These are phyloP conservation scores for Annulohypoxylon moriforme DNA, from an alignment of 495 filamentous ascomycete genomes.

Conservation along the genomic window DNA sequence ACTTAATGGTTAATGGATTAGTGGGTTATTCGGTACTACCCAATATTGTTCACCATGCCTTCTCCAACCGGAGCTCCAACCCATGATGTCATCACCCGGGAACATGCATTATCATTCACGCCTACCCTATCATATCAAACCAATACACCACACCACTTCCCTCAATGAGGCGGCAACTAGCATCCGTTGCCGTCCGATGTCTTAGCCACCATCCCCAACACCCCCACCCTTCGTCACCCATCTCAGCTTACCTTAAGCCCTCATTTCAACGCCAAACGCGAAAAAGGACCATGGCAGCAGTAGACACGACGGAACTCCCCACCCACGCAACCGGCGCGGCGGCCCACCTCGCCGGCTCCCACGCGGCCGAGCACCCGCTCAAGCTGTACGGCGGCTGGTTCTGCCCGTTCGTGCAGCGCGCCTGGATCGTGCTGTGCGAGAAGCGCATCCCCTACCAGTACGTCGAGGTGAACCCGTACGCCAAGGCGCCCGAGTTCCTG, in stretches of 20 bases:
- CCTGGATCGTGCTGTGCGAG: constrained; percentile 75
- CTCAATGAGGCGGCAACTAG: background rate
- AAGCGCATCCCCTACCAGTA: constrained; percentile 79
- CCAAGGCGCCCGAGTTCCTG: constrained; percentile 71
- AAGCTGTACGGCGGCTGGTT: constrained; percentile 64
- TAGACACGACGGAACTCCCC: constrained; percentile 49
- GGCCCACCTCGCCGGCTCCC: constrained; percentile 48
- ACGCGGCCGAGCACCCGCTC: constrained; percentile 52
- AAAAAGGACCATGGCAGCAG: constrained; percentile 39
- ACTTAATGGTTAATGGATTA: background rate
- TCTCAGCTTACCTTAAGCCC: background rate
- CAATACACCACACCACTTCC: no score
- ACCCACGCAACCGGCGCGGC: constrained; percentile 50
- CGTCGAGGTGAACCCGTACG: constrained; percentile 78
- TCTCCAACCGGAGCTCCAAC: constrained; percentile 9
- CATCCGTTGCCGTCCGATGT: background rate
- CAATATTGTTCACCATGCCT: no score
- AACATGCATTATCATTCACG: background rate
- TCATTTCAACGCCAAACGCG: background rate
- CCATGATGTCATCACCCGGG: constrained; percentile 27
- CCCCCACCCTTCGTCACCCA: background rate
- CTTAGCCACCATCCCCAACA: background rate
- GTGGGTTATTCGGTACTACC: background rate
- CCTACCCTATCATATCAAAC: background rate
- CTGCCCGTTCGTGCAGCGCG: constrained; percentile 70